Conservation (phyloP, 2,329 filamentous ascomycete genomes). For the Aschersonia sp. region DNA sequence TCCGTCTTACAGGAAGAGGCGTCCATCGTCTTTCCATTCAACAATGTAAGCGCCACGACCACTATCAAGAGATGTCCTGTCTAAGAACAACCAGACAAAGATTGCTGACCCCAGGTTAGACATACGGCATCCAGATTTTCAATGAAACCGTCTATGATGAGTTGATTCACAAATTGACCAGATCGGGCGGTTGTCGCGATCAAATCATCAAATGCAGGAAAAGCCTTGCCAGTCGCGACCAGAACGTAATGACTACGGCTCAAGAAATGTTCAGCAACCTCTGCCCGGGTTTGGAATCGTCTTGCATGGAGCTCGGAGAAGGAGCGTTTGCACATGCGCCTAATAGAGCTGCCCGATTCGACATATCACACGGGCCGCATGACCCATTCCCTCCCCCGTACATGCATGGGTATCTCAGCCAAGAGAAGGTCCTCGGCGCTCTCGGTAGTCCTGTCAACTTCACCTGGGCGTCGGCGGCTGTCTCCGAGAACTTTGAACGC, state of each 20-base stretch:
- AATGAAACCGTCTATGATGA: constrained; percentile 23
- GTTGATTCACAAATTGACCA: constrained; percentile 15
- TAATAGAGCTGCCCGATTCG: constrained; percentile 38
- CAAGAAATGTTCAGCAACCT: constrained; percentile 14
- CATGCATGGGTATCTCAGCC: constrained; percentile 47
- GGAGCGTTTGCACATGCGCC: constrained; percentile 32
- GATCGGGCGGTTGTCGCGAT: constrained; percentile 34
- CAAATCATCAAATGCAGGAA: constrained; percentile 35
- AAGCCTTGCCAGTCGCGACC: constrained; percentile 33
- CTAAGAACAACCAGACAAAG: no score
- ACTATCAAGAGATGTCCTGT: no score
- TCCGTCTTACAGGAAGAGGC: constrained; percentile 42
- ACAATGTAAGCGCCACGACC: constrained; percentile 31
- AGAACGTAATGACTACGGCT: constrained; percentile 24
- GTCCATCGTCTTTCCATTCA: constrained; percentile 41
- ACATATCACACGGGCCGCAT: constrained; percentile 38
- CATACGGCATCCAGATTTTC: constrained; percentile 46
- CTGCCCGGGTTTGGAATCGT: constrained; percentile 32
- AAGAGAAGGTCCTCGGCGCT: constrained; percentile 37
- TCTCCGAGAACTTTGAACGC: constrained; percentile 39
- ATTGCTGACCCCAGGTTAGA: constrained; percentile 6
- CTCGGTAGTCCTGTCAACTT: constrained; percentile 50
- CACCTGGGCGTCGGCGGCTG: constrained; percentile 26
- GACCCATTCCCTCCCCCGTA: constrained; percentile 53
- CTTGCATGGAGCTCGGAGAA: constrained; percentile 37